Percentiles rank a stretch among this genome's conserved stretches.
Conservation (phyloP, 129 eudicot species). For the Tagetes erecta region DNA sequence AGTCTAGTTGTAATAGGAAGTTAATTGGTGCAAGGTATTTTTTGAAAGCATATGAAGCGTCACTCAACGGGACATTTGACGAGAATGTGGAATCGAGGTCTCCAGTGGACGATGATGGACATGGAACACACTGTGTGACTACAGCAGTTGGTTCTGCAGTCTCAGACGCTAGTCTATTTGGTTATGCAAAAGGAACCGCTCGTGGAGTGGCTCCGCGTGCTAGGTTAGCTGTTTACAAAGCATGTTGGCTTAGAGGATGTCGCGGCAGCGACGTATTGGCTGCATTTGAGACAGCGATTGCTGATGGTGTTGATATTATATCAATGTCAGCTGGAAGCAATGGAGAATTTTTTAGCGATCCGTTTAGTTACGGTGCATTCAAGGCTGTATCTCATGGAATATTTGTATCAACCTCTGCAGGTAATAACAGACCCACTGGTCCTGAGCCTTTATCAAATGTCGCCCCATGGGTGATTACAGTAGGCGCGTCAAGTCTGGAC, state of each 20-base stretch:
- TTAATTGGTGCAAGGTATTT: slow-evolving; percentile 74
- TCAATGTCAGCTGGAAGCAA: slow-evolving; percentile 60
- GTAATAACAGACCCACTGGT: slow-evolving; percentile 51
- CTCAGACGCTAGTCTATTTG: slow-evolving; percentile 59
- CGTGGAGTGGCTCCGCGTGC: slow-evolving; percentile 75
- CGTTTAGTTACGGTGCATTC: slow-evolving; percentile 50
- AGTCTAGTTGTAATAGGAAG: slow-evolving; percentile 63
- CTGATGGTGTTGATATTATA: slow-evolving; percentile 64
- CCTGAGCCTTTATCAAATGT: slow-evolving; percentile 45
- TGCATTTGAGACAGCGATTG: slow-evolving; percentile 55
- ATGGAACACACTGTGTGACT: slow-evolving; percentile 70
- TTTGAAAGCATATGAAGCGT: slow-evolving; percentile 55
- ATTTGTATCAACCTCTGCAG: slow-evolving; percentile 60
- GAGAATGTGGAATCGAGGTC: slow-evolving; percentile 61
- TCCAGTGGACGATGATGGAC: slow-evolving; percentile 75
- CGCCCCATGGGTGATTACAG: slow-evolving; percentile 81
- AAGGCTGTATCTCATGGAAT: slow-evolving; percentile 57
- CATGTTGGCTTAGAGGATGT: slow-evolving; percentile 69
- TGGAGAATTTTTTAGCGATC: slow-evolving; percentile 42
- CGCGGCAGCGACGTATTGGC: slow-evolving; percentile 61
- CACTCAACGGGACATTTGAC: slow-evolving; percentile 52
- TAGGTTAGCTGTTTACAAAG: slow-evolving; percentile 69
- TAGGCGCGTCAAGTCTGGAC: slow-evolving; percentile 74
- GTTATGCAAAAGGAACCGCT: slow-evolving; percentile 71
- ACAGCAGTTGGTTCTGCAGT: slow-evolving; percentile 71